Evolutionary conservation across 495 filamentous ascomycete species (phyloP).

Genomic region (Mytilinidion resinicola): DNA sequence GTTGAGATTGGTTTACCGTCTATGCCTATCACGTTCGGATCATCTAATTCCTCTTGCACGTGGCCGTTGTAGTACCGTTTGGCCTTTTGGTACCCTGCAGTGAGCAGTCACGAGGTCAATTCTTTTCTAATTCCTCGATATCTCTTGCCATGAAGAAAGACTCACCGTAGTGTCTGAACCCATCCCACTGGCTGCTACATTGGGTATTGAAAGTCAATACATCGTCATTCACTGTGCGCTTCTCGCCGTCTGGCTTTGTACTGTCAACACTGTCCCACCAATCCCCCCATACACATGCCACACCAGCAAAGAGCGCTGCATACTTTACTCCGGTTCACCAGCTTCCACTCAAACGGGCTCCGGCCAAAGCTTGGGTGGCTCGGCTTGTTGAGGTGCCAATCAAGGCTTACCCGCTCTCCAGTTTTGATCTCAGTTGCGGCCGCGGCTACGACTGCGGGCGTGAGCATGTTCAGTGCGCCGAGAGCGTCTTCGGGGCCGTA

Average conservation of each 20-base stretch:
- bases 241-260: slow-evolving; percentile 2
- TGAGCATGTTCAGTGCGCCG: slow-evolving; percentile 49
- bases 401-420: slow-evolving; percentile 46
- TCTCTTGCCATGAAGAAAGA: no score
- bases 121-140: no score
- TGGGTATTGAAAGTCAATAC: slow-evolving; percentile 53
- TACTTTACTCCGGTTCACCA: slow-evolving; percentile 50
- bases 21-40: slow-evolving; percentile 24
- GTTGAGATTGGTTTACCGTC: not conserved
- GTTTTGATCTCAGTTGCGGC: slow-evolving; percentile 48
- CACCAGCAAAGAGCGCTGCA: slow-evolving; percentile 49
- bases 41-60: slow-evolving; percentile 48
- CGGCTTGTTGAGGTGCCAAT: slow-evolving; percentile 40
- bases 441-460: slow-evolving; percentile 40
- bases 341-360: slow-evolving; percentile 10
- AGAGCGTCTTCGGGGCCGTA: slow-evolving; percentile 43
- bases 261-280: no score
- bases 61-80: slow-evolving; percentile 57
- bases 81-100: slow-evolving; percentile 43
- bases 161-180: slow-evolving; percentile 34
- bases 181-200: slow-evolving; percentile 52
- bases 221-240: slow-evolving; percentile 38
- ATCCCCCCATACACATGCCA: no score
- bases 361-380: slow-evolving; percentile 18
- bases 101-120: no score